Conservation (phyloP, 768 basidiomycete genomes). For the Hypholoma fasciculare region DNA sequence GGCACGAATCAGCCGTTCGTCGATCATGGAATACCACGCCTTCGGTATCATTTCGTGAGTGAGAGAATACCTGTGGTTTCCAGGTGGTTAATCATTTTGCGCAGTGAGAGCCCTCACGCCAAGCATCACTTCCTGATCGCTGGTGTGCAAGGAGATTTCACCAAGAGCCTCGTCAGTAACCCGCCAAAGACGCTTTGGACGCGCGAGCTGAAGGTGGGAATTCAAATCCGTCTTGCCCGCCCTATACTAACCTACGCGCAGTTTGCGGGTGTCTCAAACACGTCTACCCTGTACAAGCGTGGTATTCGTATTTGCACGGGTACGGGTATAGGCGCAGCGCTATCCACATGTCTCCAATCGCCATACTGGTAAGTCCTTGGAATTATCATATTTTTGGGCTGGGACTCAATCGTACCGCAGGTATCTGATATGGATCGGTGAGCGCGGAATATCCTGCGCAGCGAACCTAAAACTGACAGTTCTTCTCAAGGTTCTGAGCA, state of each 20-base stretch:
- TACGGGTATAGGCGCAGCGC: conserved; percentile 77
- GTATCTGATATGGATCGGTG: conserved; percentile 81
- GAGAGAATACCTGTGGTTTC: neutral
- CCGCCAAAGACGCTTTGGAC: conserved; percentile 77
- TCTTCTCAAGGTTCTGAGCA: conserved; percentile 65
- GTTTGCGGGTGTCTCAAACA: conserved; percentile 82
- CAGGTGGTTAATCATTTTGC: conserved; percentile 7
- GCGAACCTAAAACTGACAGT: conserved; percentile 15
- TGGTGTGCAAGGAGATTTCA: conserved; percentile 84
- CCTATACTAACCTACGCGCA: conserved; percentile 20
- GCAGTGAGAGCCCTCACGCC: conserved; percentile 69
- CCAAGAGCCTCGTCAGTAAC: conserved; percentile 64
- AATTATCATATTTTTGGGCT: neutral
- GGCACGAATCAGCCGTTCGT: conserved; percentile 69
- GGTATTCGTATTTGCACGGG: conserved; percentile 84
- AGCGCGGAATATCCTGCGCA: conserved; percentile 17
- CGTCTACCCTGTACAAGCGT: conserved; percentile 75
- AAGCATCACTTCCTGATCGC: conserved; percentile 82
- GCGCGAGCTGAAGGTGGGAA: conserved; percentile 70
- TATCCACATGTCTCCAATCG: conserved; percentile 78
- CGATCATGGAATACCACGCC: conserved; percentile 81
- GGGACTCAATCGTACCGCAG: conserved; percentile 29
- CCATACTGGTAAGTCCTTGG: conserved; percentile 56
- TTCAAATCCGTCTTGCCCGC: neutral
- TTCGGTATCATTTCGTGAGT: conserved; percentile 77